Evolutionary conservation across 192 early-diverging fungal genomes (phyloP).

Genomic region (Linderina pennispora): DNA sequence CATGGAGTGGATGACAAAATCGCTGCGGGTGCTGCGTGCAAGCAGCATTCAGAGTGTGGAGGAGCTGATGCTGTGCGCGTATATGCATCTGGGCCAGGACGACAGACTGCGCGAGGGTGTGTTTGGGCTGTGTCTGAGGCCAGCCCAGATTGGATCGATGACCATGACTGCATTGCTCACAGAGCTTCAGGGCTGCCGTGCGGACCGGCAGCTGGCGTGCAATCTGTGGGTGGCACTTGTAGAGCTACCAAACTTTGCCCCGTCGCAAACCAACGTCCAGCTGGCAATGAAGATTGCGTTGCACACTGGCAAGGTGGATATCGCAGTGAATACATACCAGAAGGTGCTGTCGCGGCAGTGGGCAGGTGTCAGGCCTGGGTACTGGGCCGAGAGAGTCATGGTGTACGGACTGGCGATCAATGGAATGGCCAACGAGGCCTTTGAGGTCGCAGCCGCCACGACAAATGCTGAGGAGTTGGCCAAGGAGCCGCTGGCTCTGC

Average conservation of each 20-base stretch:
- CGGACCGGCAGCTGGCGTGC: slow-evolving; percentile 27
- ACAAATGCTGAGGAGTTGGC: background rate
- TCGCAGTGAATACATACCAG: slow-evolving; percentile 26
- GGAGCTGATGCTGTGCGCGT: slow-evolving; percentile 26
- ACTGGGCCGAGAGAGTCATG: slow-evolving; percentile 38
- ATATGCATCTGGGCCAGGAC: slow-evolving; percentile 19
- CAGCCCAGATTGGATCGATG: slow-evolving; percentile 6
- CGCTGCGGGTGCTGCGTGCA: slow-evolving; percentile 9
- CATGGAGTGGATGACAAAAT: slow-evolving; percentile 15
- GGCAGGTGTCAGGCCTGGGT: slow-evolving; percentile 13
- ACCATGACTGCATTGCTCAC: slow-evolving; percentile 11
- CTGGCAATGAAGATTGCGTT: slow-evolving; percentile 30
- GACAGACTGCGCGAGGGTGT: slow-evolving; percentile 17
- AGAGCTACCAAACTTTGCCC: slow-evolving; percentile 8
- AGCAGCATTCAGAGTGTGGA: slow-evolving; percentile 1
- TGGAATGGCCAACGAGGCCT: slow-evolving; percentile 15
- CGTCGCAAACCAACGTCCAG: slow-evolving; percentile 29
- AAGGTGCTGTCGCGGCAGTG: slow-evolving; percentile 17
- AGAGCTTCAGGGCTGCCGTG: slow-evolving; percentile 16
- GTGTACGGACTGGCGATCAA: slow-evolving; percentile 43
- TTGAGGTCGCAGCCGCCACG: slow-evolving; percentile 27
- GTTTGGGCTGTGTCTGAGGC: slow-evolving; percentile 3
- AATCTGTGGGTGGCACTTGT: slow-evolving; percentile 22
- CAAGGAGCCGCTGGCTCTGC: slow-evolving; percentile 12
- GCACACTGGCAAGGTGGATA: slow-evolving; percentile 8